Evolutionary conservation across 208 protist genomes (phyloP).

Genomic region (Trypanosoma melophagium): DNA sequence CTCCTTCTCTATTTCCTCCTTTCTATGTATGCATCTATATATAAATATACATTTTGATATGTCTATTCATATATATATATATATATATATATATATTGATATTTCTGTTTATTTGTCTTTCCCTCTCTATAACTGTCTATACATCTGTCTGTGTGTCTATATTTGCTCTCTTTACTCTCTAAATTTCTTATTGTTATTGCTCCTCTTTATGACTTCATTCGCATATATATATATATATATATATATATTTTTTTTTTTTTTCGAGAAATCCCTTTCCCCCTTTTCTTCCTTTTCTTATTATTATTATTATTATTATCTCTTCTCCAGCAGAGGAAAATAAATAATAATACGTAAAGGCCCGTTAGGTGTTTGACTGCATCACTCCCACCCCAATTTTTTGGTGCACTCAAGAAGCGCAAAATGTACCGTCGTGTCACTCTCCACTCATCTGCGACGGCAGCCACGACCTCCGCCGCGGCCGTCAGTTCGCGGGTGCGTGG

Average conservation of each 20-base stretch:
- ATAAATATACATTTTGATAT: no score
- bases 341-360: constrained; percentile 3
- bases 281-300: constrained; percentile 18
- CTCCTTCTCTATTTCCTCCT: no score
- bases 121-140: no score
- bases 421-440: constrained; percentile 60
- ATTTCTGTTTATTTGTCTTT: no score
- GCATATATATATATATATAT: constrained; percentile 14
- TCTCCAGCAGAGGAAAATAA: no score
- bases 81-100: neutral
- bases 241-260: neutral
- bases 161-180: constrained; percentile 6
- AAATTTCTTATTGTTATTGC: neutral
- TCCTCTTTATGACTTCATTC: neutral
- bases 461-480: constrained; percentile 21
- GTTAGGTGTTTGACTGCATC: constrained; percentile 12
- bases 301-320: no score
- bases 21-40: no score
- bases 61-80: constrained; percentile 10
- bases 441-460: constrained; percentile 19
- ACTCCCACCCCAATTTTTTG: no score
- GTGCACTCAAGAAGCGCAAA: neutral
- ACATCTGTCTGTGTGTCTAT: no score
- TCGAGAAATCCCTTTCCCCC: neutral
- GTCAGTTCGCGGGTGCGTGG: constrained; percentile 35